Evolutionary conservation across 73 alveolate genomes (phyloP), one percentile per base, ranked within the genome.

Genomic region (Halteria grandinella): DNA sequence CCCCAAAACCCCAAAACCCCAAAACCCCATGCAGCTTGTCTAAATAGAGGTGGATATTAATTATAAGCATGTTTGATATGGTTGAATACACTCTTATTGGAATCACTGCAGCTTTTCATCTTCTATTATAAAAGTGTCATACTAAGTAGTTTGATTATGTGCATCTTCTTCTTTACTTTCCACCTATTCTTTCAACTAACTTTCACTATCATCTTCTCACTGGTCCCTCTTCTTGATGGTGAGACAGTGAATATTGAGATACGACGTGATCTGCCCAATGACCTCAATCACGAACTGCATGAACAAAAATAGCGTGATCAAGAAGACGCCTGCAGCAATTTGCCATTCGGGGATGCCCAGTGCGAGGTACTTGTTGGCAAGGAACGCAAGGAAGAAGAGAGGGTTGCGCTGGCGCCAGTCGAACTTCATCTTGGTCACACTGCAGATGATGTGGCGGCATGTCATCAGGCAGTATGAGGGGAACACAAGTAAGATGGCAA

Each of bases 391-490:
- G 23, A 39, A 62, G 15, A 62, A 57, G 5, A 40, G 2, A 6
- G 78, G 78, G 14, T 57, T 29, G 8, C 10, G 3, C 40, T 62
- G 40, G n/a, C 36, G 23, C 25, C 62, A 52, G 62, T 23, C 27
- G 43, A 62, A 62, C 12, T 10, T 8, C 78, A 62, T 62, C 78
- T 40, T 7, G 44, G 57, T 29, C 37, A 62, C 57, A 11, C 62
- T 40, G 60, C 63, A 62, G 25, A 62, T 52, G 24, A 62, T 62
- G 25, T 62, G 60, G 27, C 40, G 36, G 62, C 78, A 39, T 10
- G 78, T 39, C 60, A 62, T 62, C 25, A 62, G 23, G 25, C 78
- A 62, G 43, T 62, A 62, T 43, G 63, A 4, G 7, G 78, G 78
- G 40, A 34, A 34, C 17, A 62, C 25, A 2, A 62, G 36, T 39